Evolutionary conservation across 345 rosid species (phyloP).

Genomic region (Aethionema arabicum): DNA sequence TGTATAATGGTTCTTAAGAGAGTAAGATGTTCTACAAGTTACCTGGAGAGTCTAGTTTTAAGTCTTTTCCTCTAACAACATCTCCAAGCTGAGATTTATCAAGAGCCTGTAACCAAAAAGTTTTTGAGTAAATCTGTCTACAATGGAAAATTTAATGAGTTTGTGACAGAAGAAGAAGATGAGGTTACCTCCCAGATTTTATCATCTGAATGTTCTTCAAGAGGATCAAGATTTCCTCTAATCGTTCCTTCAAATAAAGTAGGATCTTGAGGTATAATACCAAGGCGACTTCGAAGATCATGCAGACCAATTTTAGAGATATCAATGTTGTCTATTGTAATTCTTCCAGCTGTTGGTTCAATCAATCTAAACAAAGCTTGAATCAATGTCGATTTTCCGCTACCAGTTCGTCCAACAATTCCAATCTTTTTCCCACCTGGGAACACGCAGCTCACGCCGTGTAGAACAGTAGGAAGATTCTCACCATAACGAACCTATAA

Average conservation of each 20-base stretch:
- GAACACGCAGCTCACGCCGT: constrained; percentile 73
- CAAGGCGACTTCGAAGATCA: constrained; percentile 88
- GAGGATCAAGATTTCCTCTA: constrained; percentile 94
- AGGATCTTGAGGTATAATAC: constrained; percentile 99
- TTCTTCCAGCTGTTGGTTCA: constrained; percentile 82
- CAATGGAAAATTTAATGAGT: not conserved
- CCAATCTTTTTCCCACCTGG: constrained; percentile 98
- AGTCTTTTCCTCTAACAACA: constrained; percentile 76
- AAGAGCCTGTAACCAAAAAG: constrained; percentile 60
- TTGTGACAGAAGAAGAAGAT: not conserved
- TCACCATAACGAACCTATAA: constrained; percentile 95
- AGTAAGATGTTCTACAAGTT: not conserved
- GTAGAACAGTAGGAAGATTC: constrained; percentile 94
- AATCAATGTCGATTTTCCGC: constrained; percentile 96
- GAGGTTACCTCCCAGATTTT: constrained; percentile 81
- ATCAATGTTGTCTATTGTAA: constrained; percentile 90
- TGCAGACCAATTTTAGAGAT: constrained; percentile 89
- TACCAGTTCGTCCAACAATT: constrained; percentile 98
- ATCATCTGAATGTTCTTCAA: constrained; percentile 87
- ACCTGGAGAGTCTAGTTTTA: constrained; percentile 90
- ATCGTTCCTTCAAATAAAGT: constrained; percentile 95
- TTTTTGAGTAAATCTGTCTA: constrained; percentile 8
- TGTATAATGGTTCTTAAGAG: too few species aligned
- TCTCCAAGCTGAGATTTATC: constrained; percentile 96
- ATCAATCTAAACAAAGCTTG: constrained; percentile 96